These are phyloP conservation scores for Litsea cubeba DNA, from an alignment of 164 flowering plant species.

Conservation along the genomic window DNA sequence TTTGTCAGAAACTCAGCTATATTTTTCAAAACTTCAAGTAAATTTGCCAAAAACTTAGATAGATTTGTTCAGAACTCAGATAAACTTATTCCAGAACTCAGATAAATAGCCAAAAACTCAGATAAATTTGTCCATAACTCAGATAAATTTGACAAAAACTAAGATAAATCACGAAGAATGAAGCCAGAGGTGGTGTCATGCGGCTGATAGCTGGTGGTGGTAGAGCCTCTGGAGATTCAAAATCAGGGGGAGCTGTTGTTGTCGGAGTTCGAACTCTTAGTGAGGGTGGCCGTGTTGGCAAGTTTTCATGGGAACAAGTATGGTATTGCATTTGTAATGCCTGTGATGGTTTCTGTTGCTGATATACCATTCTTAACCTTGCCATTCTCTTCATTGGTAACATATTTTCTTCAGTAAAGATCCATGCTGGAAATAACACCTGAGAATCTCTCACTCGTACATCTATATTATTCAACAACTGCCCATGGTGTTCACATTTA, in stretches of 20 bases:
- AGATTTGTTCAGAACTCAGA: no score
- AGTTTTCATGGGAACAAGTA: conserved; percentile 97
- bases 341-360: conserved; percentile 9
- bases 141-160: no score
- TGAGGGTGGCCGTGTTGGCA: conserved; percentile 99
- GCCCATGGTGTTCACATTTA: no score
- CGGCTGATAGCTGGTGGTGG: conserved; percentile 98
- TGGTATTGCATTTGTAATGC: conserved; percentile 5
- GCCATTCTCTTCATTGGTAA: neutral
- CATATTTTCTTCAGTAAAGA: neutral
- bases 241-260: conserved; percentile 80
- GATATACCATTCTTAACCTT: neutral
- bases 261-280: conserved; percentile 98
- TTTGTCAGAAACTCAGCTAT: no score
- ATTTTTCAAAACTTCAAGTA: no score
- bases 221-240: conserved; percentile 73
- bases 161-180: conserved; percentile 69
- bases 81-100: no score
- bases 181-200: conserved; percentile 87
- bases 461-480: no score
- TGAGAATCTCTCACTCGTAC: no score
- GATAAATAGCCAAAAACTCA: no score
- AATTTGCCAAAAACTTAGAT: no score
- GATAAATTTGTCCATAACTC: no score
- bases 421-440: no score